Evolutionary conservation across 257 asterid species (phyloP).

Genomic region (Solanum gandarillasii): DNA sequence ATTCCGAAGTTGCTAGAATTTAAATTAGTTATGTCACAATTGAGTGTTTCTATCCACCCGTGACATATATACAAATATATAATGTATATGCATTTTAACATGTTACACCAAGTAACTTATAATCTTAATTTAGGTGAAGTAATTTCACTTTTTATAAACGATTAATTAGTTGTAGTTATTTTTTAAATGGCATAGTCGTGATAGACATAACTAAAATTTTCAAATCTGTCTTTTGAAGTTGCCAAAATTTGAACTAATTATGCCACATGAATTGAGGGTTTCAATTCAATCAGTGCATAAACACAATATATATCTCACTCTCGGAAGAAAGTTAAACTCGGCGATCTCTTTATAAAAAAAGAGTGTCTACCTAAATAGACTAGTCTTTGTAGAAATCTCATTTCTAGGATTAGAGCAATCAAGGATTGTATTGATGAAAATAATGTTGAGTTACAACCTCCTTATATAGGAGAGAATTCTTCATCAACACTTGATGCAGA

Average conservation of each 20-base stretch:
- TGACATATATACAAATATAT: no score
- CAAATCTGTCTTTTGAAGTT: not conserved
- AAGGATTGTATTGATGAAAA: no score
- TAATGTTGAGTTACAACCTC: no score
- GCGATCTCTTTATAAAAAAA: not conserved
- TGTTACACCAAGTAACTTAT: no score
- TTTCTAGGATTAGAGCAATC: no score
- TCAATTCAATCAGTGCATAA: not conserved
- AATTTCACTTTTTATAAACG: no score
- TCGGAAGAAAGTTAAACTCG: not conserved
- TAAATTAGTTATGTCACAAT: not conserved
- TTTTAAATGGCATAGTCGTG: not conserved
- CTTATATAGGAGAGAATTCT: no score
- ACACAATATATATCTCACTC: not conserved
- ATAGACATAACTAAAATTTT: no score
- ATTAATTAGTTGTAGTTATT: not conserved
- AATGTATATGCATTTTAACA: no score
- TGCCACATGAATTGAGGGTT: no score
- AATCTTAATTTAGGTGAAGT: no score
- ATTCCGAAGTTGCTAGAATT: not conserved
- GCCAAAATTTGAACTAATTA: not conserved
- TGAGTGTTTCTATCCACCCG: not conserved
- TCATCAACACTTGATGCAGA: no score
- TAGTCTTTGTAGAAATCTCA: not conserved
- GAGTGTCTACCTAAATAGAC: not conserved